A percentile compares a stretch with the other conserved stretches of the same genome.
Conservation (phyloP, 2,329 filamentous ascomycete species). For the Nemania sp. region DNA sequence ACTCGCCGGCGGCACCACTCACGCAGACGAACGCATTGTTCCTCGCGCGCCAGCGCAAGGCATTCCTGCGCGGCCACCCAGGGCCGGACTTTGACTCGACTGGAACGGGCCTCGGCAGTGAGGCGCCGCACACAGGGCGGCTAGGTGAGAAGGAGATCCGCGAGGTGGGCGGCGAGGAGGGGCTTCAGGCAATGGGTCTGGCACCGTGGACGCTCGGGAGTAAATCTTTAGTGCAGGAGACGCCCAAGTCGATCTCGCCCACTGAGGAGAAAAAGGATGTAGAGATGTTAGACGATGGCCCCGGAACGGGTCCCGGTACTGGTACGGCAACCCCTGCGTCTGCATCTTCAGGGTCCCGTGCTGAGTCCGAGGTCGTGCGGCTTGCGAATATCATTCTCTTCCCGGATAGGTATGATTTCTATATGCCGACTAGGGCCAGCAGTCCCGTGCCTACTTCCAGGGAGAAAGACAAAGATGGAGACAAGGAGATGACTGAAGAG, state of each 20-base stretch:
- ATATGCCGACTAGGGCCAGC: conserved; percentile 56
- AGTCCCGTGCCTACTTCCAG: conserved; percentile 42
- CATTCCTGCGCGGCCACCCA: conserved; percentile 66
- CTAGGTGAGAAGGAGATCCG: conserved; percentile 65
- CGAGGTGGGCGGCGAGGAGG: conserved; percentile 62
- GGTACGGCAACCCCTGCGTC: conserved; percentile 32
- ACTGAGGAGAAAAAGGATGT: conserved; percentile 41
- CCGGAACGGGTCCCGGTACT: conserved; percentile 41
- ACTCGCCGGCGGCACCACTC: conserved; percentile 66
- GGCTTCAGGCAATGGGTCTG: conserved; percentile 69
- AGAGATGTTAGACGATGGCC: conserved; percentile 39
- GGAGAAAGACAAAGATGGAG: conserved; percentile 6
- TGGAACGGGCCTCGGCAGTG: conserved; percentile 62
- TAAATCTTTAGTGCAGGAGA: conserved; percentile 44
- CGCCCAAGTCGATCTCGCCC: conserved; percentile 39
- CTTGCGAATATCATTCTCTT: conserved; percentile 69
- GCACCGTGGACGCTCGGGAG: conserved; percentile 61
- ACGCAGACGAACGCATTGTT: conserved; percentile 70
- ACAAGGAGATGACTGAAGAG: neutral
- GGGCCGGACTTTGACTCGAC: conserved; percentile 68
- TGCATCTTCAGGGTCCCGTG: conserved; percentile 51
- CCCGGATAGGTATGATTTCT: conserved; percentile 64
- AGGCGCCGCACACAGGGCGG: conserved; percentile 62
- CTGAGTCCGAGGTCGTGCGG: conserved; percentile 65
- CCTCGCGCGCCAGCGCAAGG: conserved; percentile 68